These are phyloP conservation scores for Hsuehochloa calcarea DNA, from an alignment of 176 grass and related monocot species.

Conservation along the genomic window DNA sequence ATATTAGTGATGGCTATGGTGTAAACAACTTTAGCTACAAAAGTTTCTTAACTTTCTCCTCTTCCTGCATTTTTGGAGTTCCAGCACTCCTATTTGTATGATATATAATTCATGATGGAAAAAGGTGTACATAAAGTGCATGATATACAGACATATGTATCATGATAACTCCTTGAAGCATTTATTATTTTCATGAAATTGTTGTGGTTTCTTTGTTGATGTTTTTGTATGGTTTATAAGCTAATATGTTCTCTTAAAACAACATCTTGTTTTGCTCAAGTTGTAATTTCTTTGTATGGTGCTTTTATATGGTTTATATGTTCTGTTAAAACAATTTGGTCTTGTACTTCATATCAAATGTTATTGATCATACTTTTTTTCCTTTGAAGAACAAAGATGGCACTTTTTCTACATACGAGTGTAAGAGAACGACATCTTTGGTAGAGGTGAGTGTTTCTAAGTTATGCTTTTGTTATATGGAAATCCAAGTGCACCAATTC, in stretches of 20 bases:
- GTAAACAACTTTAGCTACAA: not conserved
- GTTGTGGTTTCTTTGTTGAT: too few species aligned
- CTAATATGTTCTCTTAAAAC: not conserved
- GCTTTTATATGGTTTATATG: not conserved
- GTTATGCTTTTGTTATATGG: not conserved
- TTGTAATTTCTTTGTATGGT: not conserved
- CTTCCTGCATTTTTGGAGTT: not conserved
- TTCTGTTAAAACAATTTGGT: not conserved
- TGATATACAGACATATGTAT: not conserved
- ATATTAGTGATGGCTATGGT: not conserved
- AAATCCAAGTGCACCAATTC: not conserved
- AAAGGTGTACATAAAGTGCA: not conserved
- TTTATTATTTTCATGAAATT: too few species aligned
- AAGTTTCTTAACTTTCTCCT: too few species aligned
- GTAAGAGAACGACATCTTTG: conserved; percentile 39
- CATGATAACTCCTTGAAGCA: not conserved
- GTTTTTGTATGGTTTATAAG: not conserved
- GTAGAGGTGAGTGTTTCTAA: conserved; percentile 38
- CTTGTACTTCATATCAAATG: not conserved
- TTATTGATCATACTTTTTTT: not conserved
- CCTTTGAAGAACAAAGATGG: conserved; percentile 51
- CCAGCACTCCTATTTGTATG: not conserved
- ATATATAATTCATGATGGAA: not conserved
- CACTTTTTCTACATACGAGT: conserved; percentile 44
- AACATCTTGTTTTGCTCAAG: not conserved